Evolutionary conservation across 495 filamentous ascomycete species (phyloP), one percentile per base, ranked within the genome.

Genomic region (Daldinia bambusicola): DNA sequence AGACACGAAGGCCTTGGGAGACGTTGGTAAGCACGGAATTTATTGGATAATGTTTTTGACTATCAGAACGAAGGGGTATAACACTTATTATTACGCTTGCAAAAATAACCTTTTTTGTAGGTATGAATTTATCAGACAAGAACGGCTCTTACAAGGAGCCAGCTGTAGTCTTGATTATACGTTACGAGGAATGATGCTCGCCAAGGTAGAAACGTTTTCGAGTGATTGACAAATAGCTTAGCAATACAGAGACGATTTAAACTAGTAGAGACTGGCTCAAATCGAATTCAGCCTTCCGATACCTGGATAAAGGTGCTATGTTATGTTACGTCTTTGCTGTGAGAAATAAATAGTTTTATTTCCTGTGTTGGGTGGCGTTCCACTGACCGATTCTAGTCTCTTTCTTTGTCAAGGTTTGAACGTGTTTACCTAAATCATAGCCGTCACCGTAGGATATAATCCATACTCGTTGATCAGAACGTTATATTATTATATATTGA

Each of bases 1-100:
- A 86, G 66, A 88, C 87, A 36, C 82, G 85, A 59, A 81, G 80
- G 68, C 81, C 86, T 45, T 91, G 89, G 88, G 89, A 90, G 78
- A 87, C 85, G 51, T 75, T 91, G 61, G 85, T 87, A 34, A 80
- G 82, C 67, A 89, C 87, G 34, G 89, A 90, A 74, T 91, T 90
- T 67, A 89, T 91, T 70, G 89, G 89, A 41, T 80, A 67, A 75
- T 58, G 48, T 63, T 59, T 55, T 40, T 12, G n/a, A 50, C 34
- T 58, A 58, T 26, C 37, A 30, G 14, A 53, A 52, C 30, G 31
- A 14, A 30, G 13, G 22, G 51, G 34, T 32, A 51, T n/a, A 55
- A 31, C 57, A 31, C 58, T 48, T 43, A 30, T 51, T 57, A 16
- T 55, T 53, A 57, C 61, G 20, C 32, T 52, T 66, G n/a, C 56